Evolutionary conservation across 257 asterid species (phyloP), one percentile per base, ranked within the genome.

Genomic region (Jasminum sambac): DNA sequence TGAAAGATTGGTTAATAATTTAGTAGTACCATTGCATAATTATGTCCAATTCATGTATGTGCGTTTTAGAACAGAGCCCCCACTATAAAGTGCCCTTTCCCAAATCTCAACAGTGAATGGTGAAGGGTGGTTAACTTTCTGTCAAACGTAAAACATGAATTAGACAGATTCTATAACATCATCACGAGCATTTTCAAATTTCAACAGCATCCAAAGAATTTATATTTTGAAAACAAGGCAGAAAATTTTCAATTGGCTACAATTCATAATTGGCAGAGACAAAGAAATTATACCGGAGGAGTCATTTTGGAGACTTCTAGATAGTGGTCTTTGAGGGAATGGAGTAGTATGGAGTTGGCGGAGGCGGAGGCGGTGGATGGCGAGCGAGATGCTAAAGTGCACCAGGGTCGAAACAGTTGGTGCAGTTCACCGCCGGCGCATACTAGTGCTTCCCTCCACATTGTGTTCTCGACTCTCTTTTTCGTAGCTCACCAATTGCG

Each of bases 281-380:
- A 26, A 40, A 17, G 37, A 23, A 64, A 46, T 55, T 34, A 67
- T 82, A 93, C 98, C 10, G 96, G 96, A 70, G 98, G 97, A 72
- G 84, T 86, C 96, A 90, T 90, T 83, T 84, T 86, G 80, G 98
- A 77, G 79, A 84, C 84, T 80, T 89, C 97, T 71, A 84, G 77
- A 67, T 87, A 90, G 84, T 94, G 97, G 60, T 90, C 98, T 78
- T 91, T 89, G 79, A 94, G 97, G 24, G 98, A 90, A 39, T 96
- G 97, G 21, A 90, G 90, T 63, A 94, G 79, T 6, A 89, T 78
- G 72, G 92, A 80, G 81, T 84, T 90, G 63, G 91, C 88, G 16
- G 89, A 73, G 80, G 78, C 88, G 17, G 88, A 71, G 77, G 78
- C 84, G 34, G 76, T 75, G 3, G 97, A 70, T 23, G 91, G 77